Evolutionary conservation across 768 basidiomycete species (phyloP), one percentile per base, ranked within the genome.

Genomic region (Pleurotus tuber-regium): DNA sequence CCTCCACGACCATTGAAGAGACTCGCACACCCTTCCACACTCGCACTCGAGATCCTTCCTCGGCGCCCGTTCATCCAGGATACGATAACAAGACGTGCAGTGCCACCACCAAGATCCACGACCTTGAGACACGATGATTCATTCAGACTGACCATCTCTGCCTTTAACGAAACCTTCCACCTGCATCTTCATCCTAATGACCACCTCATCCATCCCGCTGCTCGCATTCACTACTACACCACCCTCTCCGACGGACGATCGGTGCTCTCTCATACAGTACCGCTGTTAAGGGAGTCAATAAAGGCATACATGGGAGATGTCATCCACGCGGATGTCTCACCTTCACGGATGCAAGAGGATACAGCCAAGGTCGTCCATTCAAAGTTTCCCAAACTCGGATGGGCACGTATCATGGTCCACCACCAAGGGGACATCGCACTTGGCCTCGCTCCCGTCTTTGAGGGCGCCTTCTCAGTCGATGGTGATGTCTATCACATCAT

Each of bases 131-230:
- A 85, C 64, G 76, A 81, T 60, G 88, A 91, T 63, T 80, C 82
- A 8, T 82, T 89, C 64, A 80, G 88, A 23, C 75, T 91, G 44
- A 80, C 79, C 24, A 68, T 91, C 44, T 74, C 82, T 36, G 86
- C 83, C 8, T 86, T 86, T 59, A 76, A 76, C 56, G 77, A 86
- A 35, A 78, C 73, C 23, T 87, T 83, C 61, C 73, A 86, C 61
- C 75, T 93, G 39, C 86, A 92, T 60, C 74, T 93, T 43, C 80
- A 79, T 14, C 90, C 91, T 6, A 91, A 89, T 62, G 80, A 86
- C 56, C 72, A 89, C 56, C 80, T 93, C 54, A 72, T 92, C 44
- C 89, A 92, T 61, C 84, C 89, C 36, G 79, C 85, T 47, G 90
- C 90, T 1, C 80, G 84, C 35, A 75, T 91, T 51, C 80, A 78